Conservation (phyloP, 768 basidiomycete species). For the Boletus sp. region DNA sequence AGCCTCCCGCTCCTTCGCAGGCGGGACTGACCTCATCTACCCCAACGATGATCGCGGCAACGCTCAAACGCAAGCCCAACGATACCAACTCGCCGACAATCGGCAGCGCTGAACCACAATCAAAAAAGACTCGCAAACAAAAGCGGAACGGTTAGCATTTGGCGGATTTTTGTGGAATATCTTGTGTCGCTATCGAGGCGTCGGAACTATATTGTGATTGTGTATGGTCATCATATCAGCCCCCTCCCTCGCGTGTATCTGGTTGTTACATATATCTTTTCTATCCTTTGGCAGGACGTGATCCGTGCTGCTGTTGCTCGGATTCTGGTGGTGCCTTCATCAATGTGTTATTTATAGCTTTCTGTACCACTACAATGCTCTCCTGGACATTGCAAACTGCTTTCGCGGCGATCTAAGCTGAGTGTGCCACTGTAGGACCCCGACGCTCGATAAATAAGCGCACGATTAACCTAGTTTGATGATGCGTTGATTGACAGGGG, state of each 20-base stretch:
- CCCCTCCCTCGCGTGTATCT: slow-evolving; percentile 10
- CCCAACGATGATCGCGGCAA: slow-evolving; percentile 46
- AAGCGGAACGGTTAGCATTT: slow-evolving; percentile 48
- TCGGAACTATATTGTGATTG: slow-evolving; percentile 32
- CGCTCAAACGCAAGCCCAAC: slow-evolving; percentile 55
- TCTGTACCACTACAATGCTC: slow-evolving; percentile 33
- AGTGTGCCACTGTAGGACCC: not conserved
- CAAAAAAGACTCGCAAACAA: slow-evolving; percentile 56
- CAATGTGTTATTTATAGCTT: slow-evolving; percentile 37
- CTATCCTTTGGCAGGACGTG: slow-evolving; percentile 28
- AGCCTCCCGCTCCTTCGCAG: slow-evolving; percentile 40
- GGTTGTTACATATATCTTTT: slow-evolving; percentile 31
- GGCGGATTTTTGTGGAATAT: slow-evolving; percentile 34
- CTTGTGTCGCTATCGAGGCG: slow-evolving; percentile 29
- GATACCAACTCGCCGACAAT: slow-evolving; percentile 52
- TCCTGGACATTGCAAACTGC: slow-evolving; percentile 17
- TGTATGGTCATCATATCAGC: slow-evolving; percentile 19
- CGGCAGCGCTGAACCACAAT: slow-evolving; percentile 44
- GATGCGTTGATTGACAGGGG: not conserved
- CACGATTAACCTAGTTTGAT: slow-evolving; percentile 14
- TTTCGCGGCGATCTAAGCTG: slow-evolving; percentile 7
- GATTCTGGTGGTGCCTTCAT: slow-evolving; percentile 25
- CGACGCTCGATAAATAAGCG: slow-evolving; percentile 12
- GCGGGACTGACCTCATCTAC: slow-evolving; percentile 45
- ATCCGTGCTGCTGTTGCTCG: slow-evolving; percentile 22